Base-by-base conservation (phyloP, 768 basidiomycete species). In the Udeniomyces megalosporus region DNA sequence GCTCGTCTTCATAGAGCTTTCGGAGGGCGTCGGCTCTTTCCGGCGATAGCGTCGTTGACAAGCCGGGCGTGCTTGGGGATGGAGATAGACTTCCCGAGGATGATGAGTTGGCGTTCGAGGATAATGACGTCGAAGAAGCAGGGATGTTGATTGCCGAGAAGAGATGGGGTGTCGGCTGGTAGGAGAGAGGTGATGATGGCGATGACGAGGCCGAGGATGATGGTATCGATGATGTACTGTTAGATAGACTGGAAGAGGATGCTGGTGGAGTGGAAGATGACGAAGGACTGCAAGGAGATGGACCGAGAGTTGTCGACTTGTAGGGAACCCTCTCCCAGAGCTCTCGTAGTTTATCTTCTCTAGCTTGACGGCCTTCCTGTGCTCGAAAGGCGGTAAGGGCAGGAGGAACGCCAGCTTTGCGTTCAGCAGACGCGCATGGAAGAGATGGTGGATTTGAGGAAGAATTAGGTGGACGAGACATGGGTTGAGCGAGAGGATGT, bases 1-100 rank as follows among this genome's bases (percentile, higher is more conserved):
- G 75, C 71, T 93, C 90, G 67, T 80, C 79, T 67, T 86, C 82
- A 75, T 93, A 93, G 74, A 82, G 79, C 51, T 77, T 79, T 68
- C 81, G 77, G 67, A 88, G 75, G 68, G 78, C 74, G 68, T 82
- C 79, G 17, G 84, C 88, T 63, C 79, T 71, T 69, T 81, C 80
- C 42, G 73, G 72, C 49, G 75, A 81, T 65, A 83, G 57, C 12
- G 61, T 55, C 17, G 61, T 26, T 17, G 60, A 61, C 20, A 61
- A 42, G 51, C 51, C 60, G 12, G 47, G 58, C 8, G 51, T 52
- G 51, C 26, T 26, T n/a, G 52, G 53, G 32, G 58, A 10, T 20
- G 42, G 10, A 10, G 42, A 44, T 10, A 20, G n/a, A n/a, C n/a
- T n/a, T n/a, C n/a, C n/a, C n/a, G n/a, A n/a, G n/a, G n/a, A n/a